These are phyloP conservation scores for Puccinia novopanici DNA, from an alignment of 1,284 basidiomycete genomes.

Conservation along the genomic window DNA sequence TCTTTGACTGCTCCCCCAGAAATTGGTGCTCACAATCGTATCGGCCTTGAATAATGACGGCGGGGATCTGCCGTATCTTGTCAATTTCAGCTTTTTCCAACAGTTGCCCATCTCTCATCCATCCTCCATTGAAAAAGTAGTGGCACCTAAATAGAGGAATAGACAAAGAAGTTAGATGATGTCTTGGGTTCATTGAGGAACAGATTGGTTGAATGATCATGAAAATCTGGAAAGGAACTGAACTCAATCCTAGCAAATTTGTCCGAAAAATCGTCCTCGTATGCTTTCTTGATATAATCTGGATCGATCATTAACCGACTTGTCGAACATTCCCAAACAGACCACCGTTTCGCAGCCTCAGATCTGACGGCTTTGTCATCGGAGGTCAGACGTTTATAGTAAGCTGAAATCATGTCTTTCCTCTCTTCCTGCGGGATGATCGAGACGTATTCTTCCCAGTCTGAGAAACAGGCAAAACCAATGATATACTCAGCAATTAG, in stretches of 20 bases:
- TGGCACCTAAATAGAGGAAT: conserved; percentile 38
- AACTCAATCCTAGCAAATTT: conserved; percentile 51
- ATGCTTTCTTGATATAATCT: conserved; percentile 53
- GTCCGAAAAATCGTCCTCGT: conserved; percentile 48
- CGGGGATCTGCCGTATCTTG: conserved; percentile 87
- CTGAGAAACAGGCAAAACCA: background rate
- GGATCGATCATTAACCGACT: conserved; percentile 56
- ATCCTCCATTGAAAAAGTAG: conserved; percentile 65
- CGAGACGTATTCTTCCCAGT: conserved; percentile 52
- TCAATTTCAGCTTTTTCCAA: conserved; percentile 79
- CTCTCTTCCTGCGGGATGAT: conserved; percentile 57
- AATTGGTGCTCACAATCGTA: conserved; percentile 56
- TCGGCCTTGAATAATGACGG: conserved; percentile 78
- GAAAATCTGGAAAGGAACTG: background rate
- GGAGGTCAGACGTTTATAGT: conserved; percentile 57
- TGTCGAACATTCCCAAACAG: conserved; percentile 58
- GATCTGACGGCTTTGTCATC: conserved; percentile 53
- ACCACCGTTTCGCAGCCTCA: conserved; percentile 57
- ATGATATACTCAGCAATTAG: background rate
- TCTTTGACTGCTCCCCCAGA: background rate
- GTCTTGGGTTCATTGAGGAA: conserved; percentile 50
- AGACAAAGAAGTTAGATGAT: conserved; percentile 11
- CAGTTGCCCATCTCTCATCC: conserved; percentile 85
- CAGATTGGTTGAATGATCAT: background rate
- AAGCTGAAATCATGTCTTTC: conserved; percentile 57